A percentile compares a stretch with the other conserved stretches of the same genome.
Evolutionary conservation across 2,329 filamentous ascomycete genomes (phyloP).

Genomic region (Pseudocercospora ulei): DNA sequence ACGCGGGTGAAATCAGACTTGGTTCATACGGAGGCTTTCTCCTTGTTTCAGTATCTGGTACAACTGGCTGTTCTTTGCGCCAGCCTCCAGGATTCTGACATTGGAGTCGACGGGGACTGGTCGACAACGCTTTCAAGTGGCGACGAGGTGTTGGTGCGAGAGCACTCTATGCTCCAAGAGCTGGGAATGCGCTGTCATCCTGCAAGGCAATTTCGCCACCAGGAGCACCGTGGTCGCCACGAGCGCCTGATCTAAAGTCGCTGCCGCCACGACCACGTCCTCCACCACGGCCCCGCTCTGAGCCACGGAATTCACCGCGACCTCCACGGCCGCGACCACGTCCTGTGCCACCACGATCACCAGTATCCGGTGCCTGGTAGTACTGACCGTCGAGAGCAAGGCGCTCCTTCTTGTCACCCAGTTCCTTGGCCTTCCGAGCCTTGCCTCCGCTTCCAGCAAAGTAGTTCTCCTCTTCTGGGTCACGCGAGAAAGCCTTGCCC

Average conservation of each 20-base stretch:
- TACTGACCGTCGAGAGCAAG: constrained; percentile 75
- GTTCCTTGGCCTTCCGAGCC: constrained; percentile 68
- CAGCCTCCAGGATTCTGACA: constrained; percentile 1
- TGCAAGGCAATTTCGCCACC: constrained; percentile 29
- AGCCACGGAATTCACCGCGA: constrained; percentile 39
- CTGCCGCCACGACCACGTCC: constrained; percentile 29
- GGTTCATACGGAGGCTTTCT: constrained; percentile 1
- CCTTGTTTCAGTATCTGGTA: constrained; percentile 6
- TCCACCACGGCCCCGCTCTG: constrained; percentile 36
- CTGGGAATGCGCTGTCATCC: constrained; percentile 33
- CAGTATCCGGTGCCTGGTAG: constrained; percentile 47
- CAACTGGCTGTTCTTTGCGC: background rate
- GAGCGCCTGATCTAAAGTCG: constrained; percentile 34
- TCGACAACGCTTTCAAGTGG: constrained; percentile 4
- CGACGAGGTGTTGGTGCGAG: constrained; percentile 1
- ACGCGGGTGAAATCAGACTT: background rate
- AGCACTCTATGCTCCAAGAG: constrained; percentile 26
- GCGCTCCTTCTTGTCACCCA: constrained; percentile 73
- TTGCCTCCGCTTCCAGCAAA: constrained; percentile 66
- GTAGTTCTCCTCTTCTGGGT: constrained; percentile 58
- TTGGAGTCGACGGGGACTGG: background rate
- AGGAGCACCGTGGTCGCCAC: constrained; percentile 24
- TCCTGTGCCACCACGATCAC: constrained; percentile 49
- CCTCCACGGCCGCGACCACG: constrained; percentile 38
- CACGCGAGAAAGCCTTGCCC: constrained; percentile 57